A percentile compares a stretch with the other conserved stretches of the same genome.
Conservation (phyloP, 2,329 filamentous ascomycete species). For the Xylariaceae sp. region DNA sequence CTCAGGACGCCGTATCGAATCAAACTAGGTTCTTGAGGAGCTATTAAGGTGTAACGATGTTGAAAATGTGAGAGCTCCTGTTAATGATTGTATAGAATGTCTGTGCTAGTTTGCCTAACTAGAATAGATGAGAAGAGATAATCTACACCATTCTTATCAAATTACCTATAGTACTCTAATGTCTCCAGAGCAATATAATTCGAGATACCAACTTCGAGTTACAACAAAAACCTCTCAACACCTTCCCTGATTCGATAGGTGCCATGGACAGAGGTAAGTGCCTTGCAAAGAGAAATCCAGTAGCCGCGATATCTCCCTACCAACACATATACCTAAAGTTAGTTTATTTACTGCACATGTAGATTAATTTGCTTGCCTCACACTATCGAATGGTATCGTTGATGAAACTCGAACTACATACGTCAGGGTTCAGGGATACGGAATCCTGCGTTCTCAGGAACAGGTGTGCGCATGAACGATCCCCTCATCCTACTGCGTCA, state of each 20-base stretch:
- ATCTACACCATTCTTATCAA: too few relatives aligned
- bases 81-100: neutral
- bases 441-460: neutral
- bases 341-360: neutral
- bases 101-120: too few relatives aligned
- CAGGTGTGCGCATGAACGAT: constrained; percentile 10
- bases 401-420: neutral
- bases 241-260: too few relatives aligned
- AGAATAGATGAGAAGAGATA: too few relatives aligned
- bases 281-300: too few relatives aligned
- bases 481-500: constrained; percentile 1
- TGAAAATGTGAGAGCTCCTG: neutral
- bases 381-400: neutral
- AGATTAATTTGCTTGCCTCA: neutral
- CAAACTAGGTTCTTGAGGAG: constrained; percentile 16
- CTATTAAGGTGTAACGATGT: constrained; percentile 7
- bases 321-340: neutral
- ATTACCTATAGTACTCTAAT: too few relatives aligned
- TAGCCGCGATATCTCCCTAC: too few relatives aligned
- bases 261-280: too few relatives aligned
- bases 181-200: too few relatives aligned
- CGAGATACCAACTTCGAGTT: too few relatives aligned
- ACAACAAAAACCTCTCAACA: too few relatives aligned
- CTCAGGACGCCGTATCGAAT: neutral
- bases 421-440: neutral